Percentiles rank a stretch among this genome's conserved stretches.
Conservation (phyloP, 805 yeast species). For the Saccharomycopsis selenospora region DNA sequence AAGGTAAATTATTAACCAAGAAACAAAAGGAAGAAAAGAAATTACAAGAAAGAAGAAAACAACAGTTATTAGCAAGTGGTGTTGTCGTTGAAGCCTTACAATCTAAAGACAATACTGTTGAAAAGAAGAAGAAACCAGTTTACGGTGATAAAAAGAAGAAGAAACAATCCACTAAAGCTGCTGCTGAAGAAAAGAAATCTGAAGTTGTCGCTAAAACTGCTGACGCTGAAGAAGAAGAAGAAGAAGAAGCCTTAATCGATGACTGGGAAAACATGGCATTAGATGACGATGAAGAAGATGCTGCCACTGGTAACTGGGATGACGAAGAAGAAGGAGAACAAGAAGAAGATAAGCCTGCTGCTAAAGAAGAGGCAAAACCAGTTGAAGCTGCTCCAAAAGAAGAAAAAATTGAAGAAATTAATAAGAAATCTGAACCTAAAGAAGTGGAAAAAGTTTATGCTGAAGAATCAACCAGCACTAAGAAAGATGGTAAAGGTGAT, state of each 20-base stretch:
- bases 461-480: constrained; percentile 27
- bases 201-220: constrained; percentile 23
- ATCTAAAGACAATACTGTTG: constrained; percentile 21
- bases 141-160: constrained; percentile 66
- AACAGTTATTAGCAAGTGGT: constrained; percentile 69
- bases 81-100: constrained; percentile 38
- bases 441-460: constrained; percentile 20
- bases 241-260: constrained; percentile 59
- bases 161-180: constrained; percentile 31
- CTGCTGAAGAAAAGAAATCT: constrained; percentile 24
- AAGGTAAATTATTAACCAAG: constrained; percentile 89
- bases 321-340: constrained; percentile 26
- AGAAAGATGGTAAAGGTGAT: constrained; percentile 40
- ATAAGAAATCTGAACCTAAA: constrained; percentile 8
- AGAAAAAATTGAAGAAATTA: constrained; percentile 31
- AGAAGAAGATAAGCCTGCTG: constrained; percentile 15
- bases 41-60: constrained; percentile 80
- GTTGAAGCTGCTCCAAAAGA: constrained; percentile 28
- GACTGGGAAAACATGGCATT: constrained; percentile 79
- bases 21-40: constrained; percentile 93
- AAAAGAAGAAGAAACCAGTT: constrained; percentile 59
- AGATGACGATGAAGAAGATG: constrained; percentile 50
- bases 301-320: constrained; percentile 38
- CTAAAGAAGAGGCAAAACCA: constrained; percentile 24
- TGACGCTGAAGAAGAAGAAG: constrained; percentile 31